Base-by-base conservation (phyloP, 2,329 filamentous ascomycete species). In the Trichoderma koningii region DNA sequence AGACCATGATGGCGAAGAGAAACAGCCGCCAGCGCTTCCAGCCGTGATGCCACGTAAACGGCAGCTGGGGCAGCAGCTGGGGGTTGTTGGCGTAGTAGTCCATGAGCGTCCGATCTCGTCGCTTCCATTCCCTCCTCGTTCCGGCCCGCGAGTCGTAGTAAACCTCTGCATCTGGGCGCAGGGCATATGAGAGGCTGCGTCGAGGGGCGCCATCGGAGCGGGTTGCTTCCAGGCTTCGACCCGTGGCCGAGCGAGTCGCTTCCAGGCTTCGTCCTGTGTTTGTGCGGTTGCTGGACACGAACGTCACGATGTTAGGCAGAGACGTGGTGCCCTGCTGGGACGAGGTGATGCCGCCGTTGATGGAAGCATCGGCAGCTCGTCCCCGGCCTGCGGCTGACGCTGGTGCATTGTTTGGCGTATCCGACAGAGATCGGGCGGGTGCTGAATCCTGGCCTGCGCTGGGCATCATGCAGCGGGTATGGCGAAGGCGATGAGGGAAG, bases 1-100 rank as follows among this genome's bases (percentile, higher is more conserved):
- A 78, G 63, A 84, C 75, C 26, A 84, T 71, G 63, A 85, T 78
- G 45, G 76, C 76, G 63, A 83, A 79, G 10, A 83, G 66, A 67
- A 80, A 79, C 15, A 84, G 79, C 62, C 79, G 80, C 74, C 72
- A 79, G 21, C 77, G 76, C 51, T 73, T 73, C 64, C 73, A 72
- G 45, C 77, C 77, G 66, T 79, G 77, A 53, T 78, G 76, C 77
- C 77, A 79, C 2, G 77, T 77, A 53, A 79, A 79, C 4, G 77
- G 77, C 28, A 79, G 71, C 69, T 79, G 77, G 0, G 77, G 77
- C n/a, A 79, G 67, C 19, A 79, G 67, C 3, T 75, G 68, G 0
- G 77, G 76, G 44, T 78, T 76, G 30, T 74, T 75, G 5, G 77
- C 73, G 69, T 79, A 79, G 70, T 78, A 79, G 51, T 78, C 77